Evolutionary conservation across 768 basidiomycete genomes (phyloP), one percentile per base, ranked within the genome.

Genomic region (Collybia mongolica): DNA sequence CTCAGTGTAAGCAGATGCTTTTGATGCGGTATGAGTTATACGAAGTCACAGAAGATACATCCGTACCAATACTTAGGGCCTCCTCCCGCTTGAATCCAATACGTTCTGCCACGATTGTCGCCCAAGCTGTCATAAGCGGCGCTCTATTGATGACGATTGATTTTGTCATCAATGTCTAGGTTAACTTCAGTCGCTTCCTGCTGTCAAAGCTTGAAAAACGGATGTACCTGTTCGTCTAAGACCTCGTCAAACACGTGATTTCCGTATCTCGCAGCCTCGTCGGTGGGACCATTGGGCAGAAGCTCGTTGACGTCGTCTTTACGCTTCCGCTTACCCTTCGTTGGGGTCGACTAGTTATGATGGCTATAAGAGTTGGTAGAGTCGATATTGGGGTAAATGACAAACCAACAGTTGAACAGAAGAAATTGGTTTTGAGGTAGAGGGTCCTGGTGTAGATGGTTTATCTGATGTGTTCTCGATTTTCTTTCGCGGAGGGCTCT

Each of bases 51-150:
- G 22, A 26, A 20, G 26, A 19, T 23, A 7, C 12, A 15, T 15
- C 7, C 40, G 28, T 24, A 88, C 94, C 93, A 48, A 98, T 90
- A 55, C 91, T 94, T 36, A 98, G 72, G 2, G 96, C 91, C 69
- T 98, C 96, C 60, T 91, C 85, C 51, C 87, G 75, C 44, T 83
- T 79, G 65, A 98, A 98, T 2, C 93, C 90, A 54, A 97, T 74
- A 35, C 84, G 77, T 58, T 93, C 90, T 3, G 91, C 88, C 22
- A 98, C 90, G 28, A 92, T 68, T 45, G 79, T 88, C 2, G 92
- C 84, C 96, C 96, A 98, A 1, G 89, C 93, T 48, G 86, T 93
- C 90, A 98, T 90, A 39, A 98, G 76, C 0, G 96, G 96, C 1
- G 96, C 95, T 19, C 96, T 84, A 66, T 98, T 98, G 39, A 91